A percentile compares a stretch with the other conserved stretches of the same genome.
Conservation (phyloP, 139 green algal genomes). For the Micractinium conductrix region DNA sequence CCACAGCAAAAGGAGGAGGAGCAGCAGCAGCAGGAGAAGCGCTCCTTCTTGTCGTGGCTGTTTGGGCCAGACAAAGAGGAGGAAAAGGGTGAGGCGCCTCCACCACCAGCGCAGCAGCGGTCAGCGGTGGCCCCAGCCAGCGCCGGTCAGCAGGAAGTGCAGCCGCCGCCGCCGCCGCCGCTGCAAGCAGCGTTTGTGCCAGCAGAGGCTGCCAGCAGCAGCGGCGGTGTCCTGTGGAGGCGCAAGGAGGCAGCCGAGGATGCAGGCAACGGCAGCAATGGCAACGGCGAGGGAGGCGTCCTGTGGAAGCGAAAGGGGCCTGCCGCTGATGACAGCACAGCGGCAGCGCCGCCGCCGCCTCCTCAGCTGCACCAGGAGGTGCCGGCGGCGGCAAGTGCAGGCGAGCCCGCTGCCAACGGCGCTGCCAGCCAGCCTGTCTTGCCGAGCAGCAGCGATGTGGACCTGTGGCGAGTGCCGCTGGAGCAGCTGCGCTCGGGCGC, state of each 20-base stretch:
- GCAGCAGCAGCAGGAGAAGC: not conserved
- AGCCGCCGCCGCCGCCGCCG: not conserved
- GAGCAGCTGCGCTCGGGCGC: constrained; percentile 3
- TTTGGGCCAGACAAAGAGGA: not conserved
- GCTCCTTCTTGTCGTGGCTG: not conserved
- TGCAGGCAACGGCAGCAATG: not conserved
- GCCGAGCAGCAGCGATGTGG: not conserved
- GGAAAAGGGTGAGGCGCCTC: too few species aligned
- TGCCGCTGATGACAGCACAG: not conserved
- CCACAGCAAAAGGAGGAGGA: not conserved
- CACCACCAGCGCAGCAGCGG: too few species aligned
- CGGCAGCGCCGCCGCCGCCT: not conserved
- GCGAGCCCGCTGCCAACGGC: not conserved
- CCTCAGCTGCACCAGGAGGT: not conserved
- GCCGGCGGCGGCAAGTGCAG: not conserved
- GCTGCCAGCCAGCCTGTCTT: not conserved
- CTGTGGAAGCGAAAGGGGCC: constrained; percentile 14
- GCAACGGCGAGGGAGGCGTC: not conserved
- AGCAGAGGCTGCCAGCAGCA: not conserved
- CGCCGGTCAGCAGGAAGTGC: not conserved
- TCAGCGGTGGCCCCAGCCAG: too few species aligned
- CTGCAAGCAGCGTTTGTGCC: not conserved
- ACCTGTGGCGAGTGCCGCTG: constrained; percentile 19
- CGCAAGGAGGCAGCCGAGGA: not conserved
- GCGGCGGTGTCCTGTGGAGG: not conserved